Conservation (phyloP, 352 stramenopile species). For the Phytopythium sindhum region DNA sequence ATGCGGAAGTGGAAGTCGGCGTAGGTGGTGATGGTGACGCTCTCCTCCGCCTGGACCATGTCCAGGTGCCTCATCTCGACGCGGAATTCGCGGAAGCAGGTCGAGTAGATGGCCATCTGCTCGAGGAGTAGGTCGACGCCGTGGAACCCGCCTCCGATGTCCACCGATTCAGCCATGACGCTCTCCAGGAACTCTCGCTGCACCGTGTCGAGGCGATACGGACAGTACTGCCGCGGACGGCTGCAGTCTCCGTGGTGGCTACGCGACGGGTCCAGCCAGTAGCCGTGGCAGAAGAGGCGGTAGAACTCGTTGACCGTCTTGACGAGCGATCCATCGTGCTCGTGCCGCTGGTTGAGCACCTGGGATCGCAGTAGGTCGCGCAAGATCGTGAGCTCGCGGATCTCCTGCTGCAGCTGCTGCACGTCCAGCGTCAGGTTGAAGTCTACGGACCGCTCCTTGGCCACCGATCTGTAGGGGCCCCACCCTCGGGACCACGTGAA, state of each 20-base stretch:
- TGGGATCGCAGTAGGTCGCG: constrained; percentile 25
- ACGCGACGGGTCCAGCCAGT: not conserved
- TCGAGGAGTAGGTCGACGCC: constrained; percentile 6
- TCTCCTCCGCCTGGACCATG: constrained; percentile 18
- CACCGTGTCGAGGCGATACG: not conserved
- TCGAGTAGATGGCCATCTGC: constrained; percentile 11
- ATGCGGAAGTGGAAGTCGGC: constrained; percentile 28
- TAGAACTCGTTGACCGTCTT: constrained; percentile 18
- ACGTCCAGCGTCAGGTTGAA: constrained; percentile 51
- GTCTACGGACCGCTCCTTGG: constrained; percentile 33
- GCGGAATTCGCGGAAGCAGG: constrained; percentile 15
- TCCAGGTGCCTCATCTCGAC: constrained; percentile 28
- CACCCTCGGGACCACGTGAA: constrained; percentile 9
- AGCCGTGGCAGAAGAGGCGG: constrained; percentile 1
- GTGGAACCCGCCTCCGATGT: constrained; percentile 2
- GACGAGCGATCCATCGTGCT: constrained; percentile 23
- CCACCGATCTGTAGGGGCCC: constrained; percentile 29
- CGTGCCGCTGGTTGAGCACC: constrained; percentile 17
- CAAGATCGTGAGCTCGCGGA: constrained; percentile 20
- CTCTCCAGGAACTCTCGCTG: constrained; percentile 10
- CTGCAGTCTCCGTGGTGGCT: not conserved
- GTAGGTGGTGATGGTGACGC: constrained; percentile 21
- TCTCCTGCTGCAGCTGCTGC: constrained; percentile 31
- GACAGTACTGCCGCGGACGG: no score
- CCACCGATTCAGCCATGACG: constrained; percentile 3